phyloP scores from a whole-genome alignment of 164 flowering plant species.

The Saururus chinensis region DNA sequence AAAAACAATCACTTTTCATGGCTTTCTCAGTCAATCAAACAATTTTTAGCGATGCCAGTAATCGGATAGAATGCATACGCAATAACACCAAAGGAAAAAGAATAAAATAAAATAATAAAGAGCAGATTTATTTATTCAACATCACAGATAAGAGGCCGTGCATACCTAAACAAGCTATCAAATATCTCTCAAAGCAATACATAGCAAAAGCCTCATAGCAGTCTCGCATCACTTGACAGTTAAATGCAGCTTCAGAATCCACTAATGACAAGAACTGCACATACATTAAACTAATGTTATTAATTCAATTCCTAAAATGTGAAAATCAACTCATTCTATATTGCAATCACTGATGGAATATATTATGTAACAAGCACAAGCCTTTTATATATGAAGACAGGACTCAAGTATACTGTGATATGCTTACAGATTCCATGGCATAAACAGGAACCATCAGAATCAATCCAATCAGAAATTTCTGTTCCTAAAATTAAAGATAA shows the following conservation, averaged over 20 bases:
- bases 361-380: neutral
- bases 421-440: slow-evolving; percentile 82
- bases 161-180: slow-evolving; percentile 97
- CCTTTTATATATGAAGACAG: neutral
- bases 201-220: slow-evolving; percentile 98
- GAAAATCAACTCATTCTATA: neutral
- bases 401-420: too few relatives aligned
- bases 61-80: too few relatives aligned
- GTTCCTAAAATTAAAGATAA: slow-evolving; percentile 61
- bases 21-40: too few relatives aligned
- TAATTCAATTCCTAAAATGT: too few relatives aligned
- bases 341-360: neutral
- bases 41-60: too few relatives aligned
- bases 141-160: neutral
- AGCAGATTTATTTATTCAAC: neutral
- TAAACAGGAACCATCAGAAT: slow-evolving; percentile 97
- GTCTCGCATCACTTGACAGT: slow-evolving; percentile 81
- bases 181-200: slow-evolving; percentile 95
- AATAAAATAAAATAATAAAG: neutral
- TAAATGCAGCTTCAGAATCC: slow-evolving; percentile 74
- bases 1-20: too few relatives aligned
- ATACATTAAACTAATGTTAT: too few relatives aligned
- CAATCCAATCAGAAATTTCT: slow-evolving; percentile 87
- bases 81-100: too few relatives aligned
- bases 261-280: slow-evolving; percentile 68